These are phyloP conservation scores for Fomitiporia mediterranea DNA, from an alignment of 1,284 basidiomycete genomes.

Conservation along the genomic window DNA sequence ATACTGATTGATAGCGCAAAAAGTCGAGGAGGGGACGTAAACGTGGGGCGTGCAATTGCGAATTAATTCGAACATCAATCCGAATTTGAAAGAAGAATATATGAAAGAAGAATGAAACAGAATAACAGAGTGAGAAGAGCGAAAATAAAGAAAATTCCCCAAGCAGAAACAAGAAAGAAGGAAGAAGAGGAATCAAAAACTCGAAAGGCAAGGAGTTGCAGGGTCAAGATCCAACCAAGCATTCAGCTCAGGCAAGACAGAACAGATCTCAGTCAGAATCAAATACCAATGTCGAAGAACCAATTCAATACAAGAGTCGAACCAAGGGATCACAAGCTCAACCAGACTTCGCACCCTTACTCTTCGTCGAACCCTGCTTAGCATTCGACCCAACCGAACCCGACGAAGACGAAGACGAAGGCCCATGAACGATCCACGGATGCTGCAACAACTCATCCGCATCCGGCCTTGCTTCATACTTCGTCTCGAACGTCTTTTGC, in stretches of 20 bases:
- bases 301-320: too few species aligned
- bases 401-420: slow-evolving; percentile 16
- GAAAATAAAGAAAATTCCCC: neutral
- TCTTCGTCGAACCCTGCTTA: slow-evolving; percentile 11
- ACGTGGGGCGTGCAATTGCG: neutral
- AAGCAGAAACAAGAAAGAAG: neutral
- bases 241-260: too few species aligned
- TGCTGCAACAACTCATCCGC: slow-evolving; percentile 75
- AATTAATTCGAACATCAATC: neutral
- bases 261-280: too few species aligned
- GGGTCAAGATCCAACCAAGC: too few species aligned
- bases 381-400: too few species aligned
- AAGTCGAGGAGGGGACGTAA: neutral
- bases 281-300: too few species aligned
- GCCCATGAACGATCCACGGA: slow-evolving; percentile 58
- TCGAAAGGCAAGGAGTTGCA: too few species aligned
- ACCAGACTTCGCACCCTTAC: slow-evolving; percentile 16
- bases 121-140: neutral
- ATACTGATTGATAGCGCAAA: neutral
- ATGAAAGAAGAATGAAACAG: neutral
- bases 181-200: neutral
- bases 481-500: slow-evolving; percentile 78
- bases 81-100: neutral
- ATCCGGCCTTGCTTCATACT: slow-evolving; percentile 78
- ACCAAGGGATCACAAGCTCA: too few species aligned